Evolutionary conservation across 2,329 filamentous ascomycete species (phyloP), one percentile per base, ranked within the genome.

Genomic region (Basipetospora chlamydospora): DNA sequence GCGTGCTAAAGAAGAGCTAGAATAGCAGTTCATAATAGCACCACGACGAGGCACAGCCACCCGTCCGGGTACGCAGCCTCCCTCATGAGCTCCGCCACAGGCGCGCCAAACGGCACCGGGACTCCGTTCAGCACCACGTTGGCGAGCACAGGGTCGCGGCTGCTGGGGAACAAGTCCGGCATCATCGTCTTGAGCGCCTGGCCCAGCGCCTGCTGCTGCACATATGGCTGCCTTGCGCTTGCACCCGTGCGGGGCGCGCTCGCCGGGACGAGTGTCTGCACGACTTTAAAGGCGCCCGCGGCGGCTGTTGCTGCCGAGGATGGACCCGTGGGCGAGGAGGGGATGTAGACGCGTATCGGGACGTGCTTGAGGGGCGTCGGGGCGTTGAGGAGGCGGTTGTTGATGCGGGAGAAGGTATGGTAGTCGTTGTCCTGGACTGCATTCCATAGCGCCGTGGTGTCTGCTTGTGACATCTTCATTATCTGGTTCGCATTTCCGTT

Each of bases 31-130:
- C 43, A 61, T 51, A 85, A 65, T 62, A 92, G 79, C 15, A 77
- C 68, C 5, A 95, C 71, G 36, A 85, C 81, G 28, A 95, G 58
- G 55, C 85, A 84, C 18, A 94, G 56, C 80, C 87, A 98, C 0
- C 90, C 90, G 58, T 98, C 90, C 0, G 85, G 77, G 62, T 95
- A 96, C 2, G 84, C 76, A 4, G 82, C 80, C 49, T 80, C 80
- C 39, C 77, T 70, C 59, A 90, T 81, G 40, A 98, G 55, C 32
- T 95, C 88, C 49, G 85, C 81, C 13, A 98, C 57, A 17, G 77
- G 77, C 1, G 86, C 81, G 41, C 64, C 60, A 61, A 96, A 80
- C 1, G 90, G 88, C 40, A 94, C 71, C 1, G 76, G 69, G 1
- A 78, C 83, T 1, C 90, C 90, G 59, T 98, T 90, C 48, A 96